Evolutionary conservation across 148 eudicot species (phyloP).

Genomic region (Selenicereus undatus): DNA sequence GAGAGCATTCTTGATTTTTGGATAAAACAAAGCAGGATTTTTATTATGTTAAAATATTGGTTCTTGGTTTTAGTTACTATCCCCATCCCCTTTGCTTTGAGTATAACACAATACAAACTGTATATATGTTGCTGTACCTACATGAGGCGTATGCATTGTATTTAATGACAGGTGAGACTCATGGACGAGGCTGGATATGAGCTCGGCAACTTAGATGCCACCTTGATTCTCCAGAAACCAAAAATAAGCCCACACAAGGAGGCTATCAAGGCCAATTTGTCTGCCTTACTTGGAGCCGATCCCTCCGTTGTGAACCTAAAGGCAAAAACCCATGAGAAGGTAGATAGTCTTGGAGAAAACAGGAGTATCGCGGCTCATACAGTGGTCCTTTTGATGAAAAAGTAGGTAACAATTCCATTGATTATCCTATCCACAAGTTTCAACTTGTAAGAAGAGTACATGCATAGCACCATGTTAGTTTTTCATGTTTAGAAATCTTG

Average conservation of each 20-base stretch:
- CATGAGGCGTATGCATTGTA: slow-evolving; percentile 13
- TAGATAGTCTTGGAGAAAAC: slow-evolving; percentile 95
- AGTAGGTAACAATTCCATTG: slow-evolving; percentile 26
- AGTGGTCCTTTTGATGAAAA: slow-evolving; percentile 77
- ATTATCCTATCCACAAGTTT: slow-evolving; percentile 4
- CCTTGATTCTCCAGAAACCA: slow-evolving; percentile 87
- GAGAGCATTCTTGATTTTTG: no score
- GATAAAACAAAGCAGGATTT: no score
- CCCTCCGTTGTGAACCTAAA: slow-evolving; percentile 77
- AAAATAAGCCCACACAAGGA: slow-evolving; percentile 92
- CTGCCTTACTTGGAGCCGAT: slow-evolving; percentile 79
- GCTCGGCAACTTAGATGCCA: slow-evolving; percentile 88
- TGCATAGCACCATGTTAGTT: slow-evolving; percentile 2
- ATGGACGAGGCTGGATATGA: slow-evolving; percentile 98
- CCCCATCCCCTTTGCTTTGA: neutral
- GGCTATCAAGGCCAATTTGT: slow-evolving; percentile 63
- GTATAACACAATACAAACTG: neutral
- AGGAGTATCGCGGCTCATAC: slow-evolving; percentile 98
- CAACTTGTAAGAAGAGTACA: slow-evolving; percentile 3
- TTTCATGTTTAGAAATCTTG: neutral
- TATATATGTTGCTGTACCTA: neutral
- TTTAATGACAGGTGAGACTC: slow-evolving; percentile 65
- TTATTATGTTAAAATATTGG: no score
- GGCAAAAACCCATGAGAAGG: slow-evolving; percentile 96
- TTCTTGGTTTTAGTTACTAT: neutral